These are phyloP conservation scores for Lobosporangium transversale DNA, from an alignment of 192 early-diverging fungal genomes.

Conservation along the genomic window DNA sequence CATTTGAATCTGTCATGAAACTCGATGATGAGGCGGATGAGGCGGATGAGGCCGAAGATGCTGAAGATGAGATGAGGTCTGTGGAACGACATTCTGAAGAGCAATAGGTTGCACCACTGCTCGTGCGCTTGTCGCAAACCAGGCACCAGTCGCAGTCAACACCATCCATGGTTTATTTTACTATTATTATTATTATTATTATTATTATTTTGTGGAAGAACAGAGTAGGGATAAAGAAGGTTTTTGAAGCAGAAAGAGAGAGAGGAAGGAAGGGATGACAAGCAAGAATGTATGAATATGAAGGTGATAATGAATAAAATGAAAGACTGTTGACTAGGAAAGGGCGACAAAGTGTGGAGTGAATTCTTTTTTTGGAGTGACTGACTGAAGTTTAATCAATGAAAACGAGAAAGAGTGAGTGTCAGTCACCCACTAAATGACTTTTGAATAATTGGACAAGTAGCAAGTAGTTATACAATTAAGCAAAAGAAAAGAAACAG, in stretches of 20 bases:
- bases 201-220: too few relatives aligned
- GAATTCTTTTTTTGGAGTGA: too few relatives aligned
- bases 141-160: slow-evolving; percentile 56
- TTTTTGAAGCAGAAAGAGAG: neutral
- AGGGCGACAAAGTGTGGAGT: too few relatives aligned
- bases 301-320: too few relatives aligned
- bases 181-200: neutral
- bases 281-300: too few relatives aligned
- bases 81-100: slow-evolving; percentile 42
- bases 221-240: neutral
- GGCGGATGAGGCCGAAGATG: slow-evolving; percentile 31
- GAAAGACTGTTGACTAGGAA: too few relatives aligned
- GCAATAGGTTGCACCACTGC: slow-evolving; percentile 42
- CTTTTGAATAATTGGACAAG: too few relatives aligned
- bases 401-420: too few relatives aligned
- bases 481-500: neutral
- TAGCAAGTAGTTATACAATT: too few relatives aligned
- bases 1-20: slow-evolving; percentile 32
- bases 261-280: neutral
- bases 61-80: slow-evolving; percentile 50
- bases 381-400: too few relatives aligned
- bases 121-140: slow-evolving; percentile 49
- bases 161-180: slow-evolving; percentile 31
- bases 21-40: slow-evolving; percentile 29
- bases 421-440: too few relatives aligned